Base-by-base conservation (phyloP, 441 rosid species). In the Rhodomyrtus psidioides region DNA sequence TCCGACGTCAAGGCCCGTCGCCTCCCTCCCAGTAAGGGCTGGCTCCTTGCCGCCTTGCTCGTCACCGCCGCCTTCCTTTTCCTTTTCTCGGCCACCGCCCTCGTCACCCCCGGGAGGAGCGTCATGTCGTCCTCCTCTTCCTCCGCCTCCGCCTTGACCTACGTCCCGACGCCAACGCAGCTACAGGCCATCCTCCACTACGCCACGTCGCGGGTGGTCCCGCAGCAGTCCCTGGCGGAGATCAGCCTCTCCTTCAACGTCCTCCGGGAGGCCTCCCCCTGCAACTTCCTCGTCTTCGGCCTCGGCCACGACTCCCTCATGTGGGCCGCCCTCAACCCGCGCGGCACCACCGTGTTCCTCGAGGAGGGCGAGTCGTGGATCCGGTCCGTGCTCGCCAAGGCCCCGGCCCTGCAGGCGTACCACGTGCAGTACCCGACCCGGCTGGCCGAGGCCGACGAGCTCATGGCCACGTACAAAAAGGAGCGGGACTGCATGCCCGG, bases 351-450 rank as follows among this genome's bases (percentile, higher is more conserved):
- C 19, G 12, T 96, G 6, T 97, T 97, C 90, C 89, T 97, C 7
- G 99, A 97, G 34, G 99, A 97, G 88, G 99, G 95, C 79, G 98
- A 93, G 6, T 91, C 92, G 82, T 96, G 99, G 99, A 88, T 95
- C 34, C 89, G 88, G 76, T 86, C 91, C 12, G 95, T 96, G 2
- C 90, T 93, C 57, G 89, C 89, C 44, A 83, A 85, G 81, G 90
- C 93, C 19, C 96, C 98, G 0, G 82, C 87, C 2, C 93, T 97
- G 10, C 89, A 84, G 17, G 98, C 95, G 2, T 90, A 91, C 84
- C 88, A 94, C 76, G 96, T 96, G 19, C 91, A 89, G 49, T 96
- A 96, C 89, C 90, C 93, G 28, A 96, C 99, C 9, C 96, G 92
- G 86, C 92, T 95, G 9, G 84, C 86, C 54, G 88, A 96, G 86